Evolutionary conservation across 148 eudicot species (phyloP), one percentile per base, ranked within the genome.

Genomic region (Spergularia bocconei): DNA sequence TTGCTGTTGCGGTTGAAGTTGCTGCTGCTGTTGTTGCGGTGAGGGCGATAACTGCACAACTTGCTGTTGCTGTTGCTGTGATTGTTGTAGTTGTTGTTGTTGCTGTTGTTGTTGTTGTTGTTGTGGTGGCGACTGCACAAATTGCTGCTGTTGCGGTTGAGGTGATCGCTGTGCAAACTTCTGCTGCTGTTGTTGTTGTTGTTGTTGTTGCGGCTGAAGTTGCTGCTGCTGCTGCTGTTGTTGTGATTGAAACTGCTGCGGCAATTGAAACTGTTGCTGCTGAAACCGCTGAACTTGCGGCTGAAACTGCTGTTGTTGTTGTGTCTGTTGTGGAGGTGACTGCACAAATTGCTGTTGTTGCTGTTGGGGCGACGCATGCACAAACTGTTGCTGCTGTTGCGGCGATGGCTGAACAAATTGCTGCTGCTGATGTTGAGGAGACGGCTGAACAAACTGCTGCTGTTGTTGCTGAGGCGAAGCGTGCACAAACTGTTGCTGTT

Each of bases 261-360:
- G 86, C n/a, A 36, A 69, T n/a, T 69, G 93, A 3, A 89, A 89
- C 71, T 91, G 94, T 33, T 85, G 90, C 10, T 78, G 90, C 70
- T 84, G 83, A 13, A 67, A 77, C 54, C 72, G 79, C 47, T 79
- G 82, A 11, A 33, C 36, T 8, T 20, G 69, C 33, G 19, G 60
- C 14, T 64, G 83, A 17, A 25, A 21, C 21, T 10, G 21, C 17
- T 70, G 80, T 52, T 61, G 78, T n/a, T 48, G 78, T n/a, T 48
- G 60, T 4, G 36, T 17, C 11, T 61, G 76, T 61, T 73, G 76
- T 3, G 79, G 75, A 0, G 73, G 48, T 50, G 29, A 65, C 20
- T 57, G 41, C 57, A 74, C 61, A 52, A 63, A 50, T 44, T 74
- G 67, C 48, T 69, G 82, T 15, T 69, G 75, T 10, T 61, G 82